These are phyloP conservation scores for Tetracentron sinense DNA, from an alignment of 164 flowering plant species.

Conservation along the genomic window DNA sequence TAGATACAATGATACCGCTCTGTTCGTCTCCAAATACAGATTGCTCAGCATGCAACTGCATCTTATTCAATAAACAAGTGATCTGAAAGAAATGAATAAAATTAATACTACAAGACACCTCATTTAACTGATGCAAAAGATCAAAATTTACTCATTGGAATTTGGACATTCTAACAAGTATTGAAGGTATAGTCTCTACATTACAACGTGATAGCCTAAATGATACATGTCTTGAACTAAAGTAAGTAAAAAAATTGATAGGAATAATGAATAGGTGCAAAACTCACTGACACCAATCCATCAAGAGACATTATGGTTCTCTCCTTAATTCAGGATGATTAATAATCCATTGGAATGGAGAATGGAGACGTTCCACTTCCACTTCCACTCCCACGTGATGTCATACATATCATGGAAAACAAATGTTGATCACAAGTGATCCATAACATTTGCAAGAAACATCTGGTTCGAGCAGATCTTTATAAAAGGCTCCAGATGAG, in stretches of 20 bases:
- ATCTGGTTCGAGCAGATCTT: too few species aligned
- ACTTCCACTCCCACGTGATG: too few species aligned
- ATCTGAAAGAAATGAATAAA: slow-evolving; percentile 32
- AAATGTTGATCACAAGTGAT: too few species aligned
- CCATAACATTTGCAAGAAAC: too few species aligned
- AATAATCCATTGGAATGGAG: too few species aligned
- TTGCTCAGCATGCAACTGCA: slow-evolving; percentile 73
- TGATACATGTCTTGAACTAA: not conserved
- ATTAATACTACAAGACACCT: not conserved
- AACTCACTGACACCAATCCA: not conserved
- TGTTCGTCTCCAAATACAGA: slow-evolving; percentile 37
- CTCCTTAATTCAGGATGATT: too few species aligned
- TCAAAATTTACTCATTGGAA: not conserved
- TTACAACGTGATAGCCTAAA: not conserved
- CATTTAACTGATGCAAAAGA: not conserved
- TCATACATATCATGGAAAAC: too few species aligned
- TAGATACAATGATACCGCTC: slow-evolving; percentile 47
- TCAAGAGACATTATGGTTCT: too few species aligned
- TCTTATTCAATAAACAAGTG: slow-evolving; percentile 56
- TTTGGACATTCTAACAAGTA: not conserved
- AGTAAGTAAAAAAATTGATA: not conserved
- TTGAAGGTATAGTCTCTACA: not conserved
- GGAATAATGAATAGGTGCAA: not conserved
- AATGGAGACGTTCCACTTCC: too few species aligned
- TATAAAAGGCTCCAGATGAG: too few species aligned